Conservation (phyloP, 768 basidiomycete species). For the Mycena leptocephala region DNA sequence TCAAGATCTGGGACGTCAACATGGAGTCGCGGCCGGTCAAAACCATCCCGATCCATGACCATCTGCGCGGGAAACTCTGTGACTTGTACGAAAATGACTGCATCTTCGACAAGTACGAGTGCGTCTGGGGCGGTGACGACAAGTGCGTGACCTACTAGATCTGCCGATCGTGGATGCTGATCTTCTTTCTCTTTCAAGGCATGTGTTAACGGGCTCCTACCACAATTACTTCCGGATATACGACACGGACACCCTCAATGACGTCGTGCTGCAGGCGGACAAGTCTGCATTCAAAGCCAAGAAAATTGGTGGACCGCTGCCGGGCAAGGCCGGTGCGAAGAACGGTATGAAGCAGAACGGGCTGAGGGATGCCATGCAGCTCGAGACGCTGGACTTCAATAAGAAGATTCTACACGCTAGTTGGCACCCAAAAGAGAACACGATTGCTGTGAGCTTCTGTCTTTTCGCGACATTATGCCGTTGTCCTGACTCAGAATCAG, state of each 20-base stretch:
- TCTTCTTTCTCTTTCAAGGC: conserved; percentile 67
- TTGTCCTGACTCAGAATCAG: conserved; percentile 53
- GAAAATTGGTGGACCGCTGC: conserved; percentile 93
- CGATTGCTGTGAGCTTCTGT: conserved; percentile 87
- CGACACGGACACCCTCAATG: conserved; percentile 89
- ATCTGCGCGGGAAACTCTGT: conserved; percentile 96
- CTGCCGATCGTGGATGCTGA: conserved; percentile 39
- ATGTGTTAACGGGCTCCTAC: conserved; percentile 99
- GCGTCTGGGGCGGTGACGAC: conserved; percentile 97
- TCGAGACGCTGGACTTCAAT: conserved; percentile 92
- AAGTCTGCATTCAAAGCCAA: conserved; percentile 99
- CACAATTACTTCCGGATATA: conserved; percentile 99
- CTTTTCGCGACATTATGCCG: background rate
- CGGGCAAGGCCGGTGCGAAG: conserved; percentile 80
- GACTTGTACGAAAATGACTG: conserved; percentile 99
- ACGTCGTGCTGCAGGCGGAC: conserved; percentile 97
- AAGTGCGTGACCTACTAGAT: conserved; percentile 72
- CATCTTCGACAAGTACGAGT: conserved; percentile 99
- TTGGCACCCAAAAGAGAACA: conserved; percentile 99
- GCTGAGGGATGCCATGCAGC: conserved; percentile 89
- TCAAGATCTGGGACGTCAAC: conserved; percentile 99
- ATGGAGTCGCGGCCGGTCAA: conserved; percentile 98
- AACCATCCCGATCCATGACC: conserved; percentile 99
- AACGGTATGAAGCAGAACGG: conserved; percentile 83
- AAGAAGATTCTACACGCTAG: conserved; percentile 97